Percentiles rank a stretch among this genome's conserved stretches.
These are phyloP conservation scores for Yamadazyma pseudoaaseri DNA, from an alignment of 1,139 yeast species.

Conservation along the genomic window DNA sequence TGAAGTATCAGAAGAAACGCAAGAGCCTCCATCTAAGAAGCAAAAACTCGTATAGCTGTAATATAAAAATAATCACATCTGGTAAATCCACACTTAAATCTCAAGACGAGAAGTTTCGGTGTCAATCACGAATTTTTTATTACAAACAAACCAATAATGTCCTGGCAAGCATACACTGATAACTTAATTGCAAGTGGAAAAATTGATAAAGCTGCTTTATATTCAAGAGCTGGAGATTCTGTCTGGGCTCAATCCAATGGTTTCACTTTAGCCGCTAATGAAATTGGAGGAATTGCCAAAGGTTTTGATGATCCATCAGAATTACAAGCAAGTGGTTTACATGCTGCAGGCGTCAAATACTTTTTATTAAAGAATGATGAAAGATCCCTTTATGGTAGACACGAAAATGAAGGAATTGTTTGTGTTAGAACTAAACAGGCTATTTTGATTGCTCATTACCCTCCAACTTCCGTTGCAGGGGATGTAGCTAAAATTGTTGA, in stretches of 20 bases:
- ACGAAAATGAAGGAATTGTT: slow-evolving; percentile 79
- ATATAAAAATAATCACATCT: no score
- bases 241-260: slow-evolving; percentile 88
- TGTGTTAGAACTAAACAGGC: slow-evolving; percentile 95
- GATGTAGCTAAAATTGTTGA: slow-evolving; percentile 95
- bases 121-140: slow-evolving; percentile 1
- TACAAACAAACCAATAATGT: slow-evolving; percentile 20
- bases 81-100: no score
- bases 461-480: slow-evolving; percentile 86
- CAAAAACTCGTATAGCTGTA: slow-evolving; percentile 13
- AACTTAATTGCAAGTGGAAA: slow-evolving; percentile 83
- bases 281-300: slow-evolving; percentile 68
- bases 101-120: no score
- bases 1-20: slow-evolving; percentile 10
- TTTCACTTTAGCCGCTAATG: slow-evolving; percentile 65
- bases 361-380: slow-evolving; percentile 88
- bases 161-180: slow-evolving; percentile 85
- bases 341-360: slow-evolving; percentile 81
- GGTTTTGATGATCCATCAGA: slow-evolving; percentile 81
- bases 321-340: slow-evolving; percentile 84
- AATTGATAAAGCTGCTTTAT: slow-evolving; percentile 88
- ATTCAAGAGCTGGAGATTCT: slow-evolving; percentile 92
- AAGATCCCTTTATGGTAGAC: slow-evolving; percentile 92
- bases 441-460: slow-evolving; percentile 90
- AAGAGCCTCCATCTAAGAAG: slow-evolving; percentile 21